Evolutionary conservation across 108 stramenopile species (phyloP), one percentile per base, ranked within the genome.

Genomic region (Nitzschia putrida): DNA sequence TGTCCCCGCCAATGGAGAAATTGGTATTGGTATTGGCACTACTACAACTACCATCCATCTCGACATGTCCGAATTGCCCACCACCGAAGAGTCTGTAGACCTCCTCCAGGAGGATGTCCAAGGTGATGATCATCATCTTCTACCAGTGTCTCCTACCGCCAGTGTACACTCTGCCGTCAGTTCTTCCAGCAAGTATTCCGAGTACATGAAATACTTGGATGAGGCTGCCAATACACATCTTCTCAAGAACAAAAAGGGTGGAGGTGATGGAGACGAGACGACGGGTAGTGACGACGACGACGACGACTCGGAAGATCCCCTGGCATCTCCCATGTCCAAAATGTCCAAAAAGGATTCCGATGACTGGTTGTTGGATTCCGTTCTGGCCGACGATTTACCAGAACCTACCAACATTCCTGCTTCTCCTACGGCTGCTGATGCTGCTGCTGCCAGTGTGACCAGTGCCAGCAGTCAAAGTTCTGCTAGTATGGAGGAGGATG

Each of bases 341-440:
- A n/a, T n/a, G n/a, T 24, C 57, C 13, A 23, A 11, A 2, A 47
- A 40, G 44, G 61, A 63, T 45, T 63, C 61, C 12, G 61, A 45
- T 47, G 61, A 63, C 22, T 45, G n/a, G 43, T 21, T 63, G 20
- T 63, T 63, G 61, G 61, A 63, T 22, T 41, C 37, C n/a, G 23
- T 63, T 1, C 61, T 63, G 8, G 61, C 61, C 8, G 61, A 63
- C 8, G 61, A 44, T 3, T 14, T 16, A 2, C 42, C 42, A 13
- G 20, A 23, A 18, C 18, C 14, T 5, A 18, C 47, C 18, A 18
- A 18, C 6, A 6, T 16, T 3, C 14, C 18, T 49, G 47, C 47
- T 18, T 18, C 47, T 16, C 47, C 47, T 44, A 13, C 13, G 9
- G 44, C 44, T 13, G 44, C 9, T 11, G 11, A 13, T 11, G 44